Evolutionary conservation across 2,329 filamentous ascomycete species (phyloP).

Genomic region (Fusarium sp.): DNA sequence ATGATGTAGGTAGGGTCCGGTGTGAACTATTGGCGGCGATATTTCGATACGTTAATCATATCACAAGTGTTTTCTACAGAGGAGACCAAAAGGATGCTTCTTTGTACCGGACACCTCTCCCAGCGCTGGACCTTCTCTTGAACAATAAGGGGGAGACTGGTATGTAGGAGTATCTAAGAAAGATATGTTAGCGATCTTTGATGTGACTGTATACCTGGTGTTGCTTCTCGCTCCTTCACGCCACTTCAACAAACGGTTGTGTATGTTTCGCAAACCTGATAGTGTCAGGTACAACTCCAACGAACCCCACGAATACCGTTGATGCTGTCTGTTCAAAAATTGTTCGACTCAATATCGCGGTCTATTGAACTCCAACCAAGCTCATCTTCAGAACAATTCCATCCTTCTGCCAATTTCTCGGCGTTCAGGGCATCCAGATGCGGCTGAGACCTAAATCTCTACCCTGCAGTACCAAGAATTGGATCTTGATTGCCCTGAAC

Average conservation of each 20-base stretch:
- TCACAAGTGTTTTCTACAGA: background rate
- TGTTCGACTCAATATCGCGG: background rate
- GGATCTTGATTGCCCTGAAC: background rate
- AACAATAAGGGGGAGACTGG: background rate
- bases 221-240: background rate
- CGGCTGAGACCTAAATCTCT: background rate
- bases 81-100: background rate
- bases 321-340: background rate
- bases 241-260: background rate
- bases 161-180: background rate
- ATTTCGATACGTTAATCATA: background rate
- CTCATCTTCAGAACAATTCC: background rate
- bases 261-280: no score
- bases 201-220: background rate
- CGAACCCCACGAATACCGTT: background rate
- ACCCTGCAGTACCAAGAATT: constrained; percentile 5
- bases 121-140: background rate
- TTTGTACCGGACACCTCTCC: background rate
- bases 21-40: background rate
- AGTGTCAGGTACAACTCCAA: background rate
- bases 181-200: background rate
- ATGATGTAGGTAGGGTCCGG: background rate
- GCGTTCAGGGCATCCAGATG: background rate
- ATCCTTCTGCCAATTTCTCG: background rate
- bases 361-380: background rate